phyloP scores from a whole-genome alignment of 2,329 filamentous ascomycete species.

The Thelonectria discophora region DNA sequence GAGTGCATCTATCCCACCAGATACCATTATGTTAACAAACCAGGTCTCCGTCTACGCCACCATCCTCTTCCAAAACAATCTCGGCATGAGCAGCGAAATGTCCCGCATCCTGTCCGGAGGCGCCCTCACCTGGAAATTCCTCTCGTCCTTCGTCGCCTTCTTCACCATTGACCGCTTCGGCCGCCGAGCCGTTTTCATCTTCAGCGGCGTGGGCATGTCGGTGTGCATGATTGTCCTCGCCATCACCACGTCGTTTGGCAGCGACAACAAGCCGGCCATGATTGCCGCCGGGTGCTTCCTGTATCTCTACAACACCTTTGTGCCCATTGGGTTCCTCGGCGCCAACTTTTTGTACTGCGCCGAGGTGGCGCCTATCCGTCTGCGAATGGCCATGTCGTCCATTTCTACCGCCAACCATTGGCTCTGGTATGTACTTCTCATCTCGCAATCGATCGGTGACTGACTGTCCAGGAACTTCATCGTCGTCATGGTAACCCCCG shows the following conservation, averaged over 20 bases:
- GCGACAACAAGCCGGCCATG: constrained; percentile 27
- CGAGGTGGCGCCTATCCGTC: constrained; percentile 59
- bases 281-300: constrained; percentile 54
- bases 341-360: constrained; percentile 67
- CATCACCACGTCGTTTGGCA: constrained; percentile 29
- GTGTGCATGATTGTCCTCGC: constrained; percentile 35
- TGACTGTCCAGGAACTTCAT: constrained; percentile 48
- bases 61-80: constrained; percentile 37
- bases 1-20: not conserved
- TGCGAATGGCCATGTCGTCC: constrained; percentile 54
- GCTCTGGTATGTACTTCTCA: constrained; percentile 30
- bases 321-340: constrained; percentile 70
- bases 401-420: constrained; percentile 58
- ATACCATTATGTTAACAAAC: constrained; percentile 21
- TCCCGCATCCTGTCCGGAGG: constrained; percentile 36
- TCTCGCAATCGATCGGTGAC: not conserved
- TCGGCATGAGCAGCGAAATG: constrained; percentile 31
- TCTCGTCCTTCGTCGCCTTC: constrained; percentile 37
- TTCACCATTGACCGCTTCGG: constrained; percentile 40
- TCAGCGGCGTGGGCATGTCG: constrained; percentile 35
- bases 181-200: constrained; percentile 33
- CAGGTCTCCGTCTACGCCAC: constrained; percentile 40
- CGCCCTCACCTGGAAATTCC: constrained; percentile 44
- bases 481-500: constrained; percentile 68
- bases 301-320: constrained; percentile 73